Percentiles rank a stretch among this genome's conserved stretches.
Evolutionary conservation across 225 moss, liverwort and hornwort genomes (phyloP).

Genomic region (Lunularia cruciata): DNA sequence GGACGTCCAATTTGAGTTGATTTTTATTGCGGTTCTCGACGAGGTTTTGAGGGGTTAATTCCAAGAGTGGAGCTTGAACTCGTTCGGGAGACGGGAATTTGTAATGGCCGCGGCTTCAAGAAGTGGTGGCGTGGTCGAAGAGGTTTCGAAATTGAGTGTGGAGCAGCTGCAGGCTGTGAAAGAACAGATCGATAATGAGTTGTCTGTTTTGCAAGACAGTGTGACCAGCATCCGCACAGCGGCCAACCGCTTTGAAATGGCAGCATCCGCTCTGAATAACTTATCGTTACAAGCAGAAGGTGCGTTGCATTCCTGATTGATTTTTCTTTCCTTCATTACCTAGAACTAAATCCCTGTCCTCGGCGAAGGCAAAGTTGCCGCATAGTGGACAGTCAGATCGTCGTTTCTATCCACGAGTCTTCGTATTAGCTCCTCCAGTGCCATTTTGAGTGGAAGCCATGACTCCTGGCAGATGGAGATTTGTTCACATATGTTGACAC

Average conservation of each 20-base stretch:
- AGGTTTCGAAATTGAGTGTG: slow-evolving; percentile 81
- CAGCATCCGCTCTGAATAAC: slow-evolving; percentile 70
- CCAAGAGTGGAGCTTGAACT: too few relatives aligned
- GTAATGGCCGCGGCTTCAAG: slow-evolving; percentile 47
- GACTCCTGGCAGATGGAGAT: not conserved
- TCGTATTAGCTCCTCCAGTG: not conserved
- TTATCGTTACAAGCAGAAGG: slow-evolving; percentile 69
- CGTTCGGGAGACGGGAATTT: too few relatives aligned
- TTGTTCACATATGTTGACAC: not conserved
- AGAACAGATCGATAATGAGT: slow-evolving; percentile 86
- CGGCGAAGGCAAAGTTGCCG: too few relatives aligned
- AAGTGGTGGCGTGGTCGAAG: slow-evolving; percentile 72
- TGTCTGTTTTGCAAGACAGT: slow-evolving; percentile 77
- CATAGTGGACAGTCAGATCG: not conserved
- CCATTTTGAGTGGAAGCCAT: too few relatives aligned
- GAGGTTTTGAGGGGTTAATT: too few relatives aligned
- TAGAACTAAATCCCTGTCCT: not conserved
- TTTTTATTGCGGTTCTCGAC: too few relatives aligned
- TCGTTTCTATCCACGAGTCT: too few relatives aligned
- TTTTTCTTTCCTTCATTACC: not conserved
- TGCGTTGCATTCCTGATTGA: slow-evolving; percentile 23
- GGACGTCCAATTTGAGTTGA: too few relatives aligned
- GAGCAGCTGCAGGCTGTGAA: slow-evolving; percentile 91
- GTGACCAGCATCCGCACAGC: slow-evolving; percentile 87
- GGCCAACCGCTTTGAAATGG: slow-evolving; percentile 93